phyloP scores from a whole-genome alignment of 495 filamentous ascomycete species.

The Podospora australis region DNA sequence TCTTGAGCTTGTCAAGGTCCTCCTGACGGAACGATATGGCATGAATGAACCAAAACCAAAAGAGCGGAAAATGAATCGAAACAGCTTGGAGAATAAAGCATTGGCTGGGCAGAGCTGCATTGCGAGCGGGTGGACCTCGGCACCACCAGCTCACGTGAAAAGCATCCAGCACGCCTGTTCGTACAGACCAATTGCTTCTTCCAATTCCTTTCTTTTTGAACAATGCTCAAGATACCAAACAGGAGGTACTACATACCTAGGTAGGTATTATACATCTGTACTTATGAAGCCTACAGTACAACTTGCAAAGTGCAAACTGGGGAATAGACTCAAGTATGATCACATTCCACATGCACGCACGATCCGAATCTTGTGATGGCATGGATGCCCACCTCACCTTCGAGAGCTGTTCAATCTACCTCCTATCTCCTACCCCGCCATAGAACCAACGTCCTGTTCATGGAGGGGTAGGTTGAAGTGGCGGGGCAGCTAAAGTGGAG shows the following conservation, averaged over 20 bases:
- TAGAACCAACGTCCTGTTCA: not conserved
- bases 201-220: no score
- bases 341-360: no score
- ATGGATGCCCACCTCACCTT: not conserved
- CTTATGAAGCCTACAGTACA: no score
- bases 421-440: slow-evolving; percentile 1
- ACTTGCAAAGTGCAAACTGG: no score
- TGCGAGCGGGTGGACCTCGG: slow-evolving; percentile 1
- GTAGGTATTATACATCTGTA: no score
- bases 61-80: not conserved
- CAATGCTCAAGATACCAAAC: no score
- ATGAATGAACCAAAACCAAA: not conserved
- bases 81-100: no score
- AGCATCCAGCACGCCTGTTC: not conserved
- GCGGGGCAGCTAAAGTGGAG: no score
- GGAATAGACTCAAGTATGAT: no score
- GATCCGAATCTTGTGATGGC: not conserved
- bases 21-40: not conserved
- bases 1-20: not conserved
- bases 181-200: not conserved
- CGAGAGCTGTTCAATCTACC: no score
- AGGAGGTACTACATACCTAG: no score
- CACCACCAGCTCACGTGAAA: not conserved
- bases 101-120: no score
- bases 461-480: slow-evolving; percentile 3